Evolutionary conservation across 2,329 filamentous ascomycete genomes (phyloP).

Genomic region (Aspergillus latus): DNA sequence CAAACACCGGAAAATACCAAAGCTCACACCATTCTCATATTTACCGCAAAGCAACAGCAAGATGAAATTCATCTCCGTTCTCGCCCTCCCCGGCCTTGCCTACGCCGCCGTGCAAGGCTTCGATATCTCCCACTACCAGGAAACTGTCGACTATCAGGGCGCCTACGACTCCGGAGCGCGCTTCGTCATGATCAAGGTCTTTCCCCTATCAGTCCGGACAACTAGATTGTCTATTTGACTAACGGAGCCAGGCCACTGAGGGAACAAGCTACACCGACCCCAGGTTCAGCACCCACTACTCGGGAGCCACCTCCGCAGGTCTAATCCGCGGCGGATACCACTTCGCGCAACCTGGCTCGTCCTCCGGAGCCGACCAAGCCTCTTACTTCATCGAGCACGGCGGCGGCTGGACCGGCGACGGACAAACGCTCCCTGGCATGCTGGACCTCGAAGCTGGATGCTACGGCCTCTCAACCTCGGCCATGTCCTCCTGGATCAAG

Average conservation of each 20-base stretch:
- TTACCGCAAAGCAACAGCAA: not conserved
- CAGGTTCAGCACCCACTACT: constrained; percentile 52
- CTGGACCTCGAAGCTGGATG: constrained; percentile 55
- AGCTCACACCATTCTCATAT: not conserved
- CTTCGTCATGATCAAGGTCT: constrained; percentile 38
- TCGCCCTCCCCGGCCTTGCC: constrained; percentile 20
- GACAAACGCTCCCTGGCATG: constrained; percentile 58
- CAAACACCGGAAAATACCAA: not conserved
- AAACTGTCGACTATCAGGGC: constrained; percentile 27
- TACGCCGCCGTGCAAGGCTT: constrained; percentile 32
- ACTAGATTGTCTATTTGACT: not conserved
- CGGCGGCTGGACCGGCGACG: constrained; percentile 55
- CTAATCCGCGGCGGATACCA: constrained; percentile 59
- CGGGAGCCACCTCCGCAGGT: constrained; percentile 50
- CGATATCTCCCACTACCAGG: constrained; percentile 35
- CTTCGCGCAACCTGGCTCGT: constrained; percentile 51
- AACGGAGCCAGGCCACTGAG: constrained; percentile 48
- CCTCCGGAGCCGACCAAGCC: constrained; percentile 50
- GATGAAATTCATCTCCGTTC: constrained; percentile 25
- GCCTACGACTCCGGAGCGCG: constrained; percentile 32
- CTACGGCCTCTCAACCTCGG: constrained; percentile 45
- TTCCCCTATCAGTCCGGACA: not conserved
- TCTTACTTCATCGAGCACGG: constrained; percentile 53
- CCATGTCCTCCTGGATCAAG: constrained; percentile 54
- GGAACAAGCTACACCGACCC: constrained; percentile 48